Evolutionary conservation across 2,329 filamentous ascomycete genomes (phyloP).

Genomic region (Botrytis squamosa): DNA sequence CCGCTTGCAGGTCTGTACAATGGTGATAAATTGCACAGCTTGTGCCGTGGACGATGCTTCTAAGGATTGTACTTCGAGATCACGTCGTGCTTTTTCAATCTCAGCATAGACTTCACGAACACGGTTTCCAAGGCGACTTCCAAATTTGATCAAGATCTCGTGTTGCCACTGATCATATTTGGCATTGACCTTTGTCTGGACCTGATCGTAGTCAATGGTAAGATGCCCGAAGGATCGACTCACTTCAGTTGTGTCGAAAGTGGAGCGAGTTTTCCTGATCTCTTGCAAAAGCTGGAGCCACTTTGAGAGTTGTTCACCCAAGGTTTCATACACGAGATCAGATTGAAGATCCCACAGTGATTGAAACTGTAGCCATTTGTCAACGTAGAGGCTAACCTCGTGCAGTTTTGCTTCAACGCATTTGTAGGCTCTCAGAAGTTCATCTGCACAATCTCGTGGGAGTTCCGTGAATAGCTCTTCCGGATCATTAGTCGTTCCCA

Average conservation of each 20-base stretch:
- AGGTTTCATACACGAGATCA: conserved; percentile 87
- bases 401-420: conserved; percentile 80
- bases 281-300: conserved; percentile 98
- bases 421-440: conserved; percentile 76
- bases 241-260: conserved; percentile 95
- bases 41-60: conserved; percentile 95
- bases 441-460: conserved; percentile 76
- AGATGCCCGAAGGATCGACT: conserved; percentile 91
- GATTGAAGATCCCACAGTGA: conserved; percentile 97
- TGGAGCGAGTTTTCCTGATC: conserved; percentile 90
- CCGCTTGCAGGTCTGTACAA: conserved; percentile 92
- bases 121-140: conserved; percentile 78
- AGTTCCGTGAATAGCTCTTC: conserved; percentile 79
- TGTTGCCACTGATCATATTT: conserved; percentile 99
- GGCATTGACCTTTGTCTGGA: conserved; percentile 96
- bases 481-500: conserved; percentile 64
- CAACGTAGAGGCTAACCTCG: conserved; percentile 81
- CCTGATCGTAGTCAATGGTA: conserved; percentile 96
- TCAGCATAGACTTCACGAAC: conserved; percentile 93
- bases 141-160: conserved; percentile 93
- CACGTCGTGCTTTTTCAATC: conserved; percentile 83
- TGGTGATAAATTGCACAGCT: conserved; percentile 97
- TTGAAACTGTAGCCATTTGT: conserved; percentile 98
- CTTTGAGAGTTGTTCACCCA: conserved; percentile 85
- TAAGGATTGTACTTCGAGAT: conserved; percentile 87